Conservation (phyloP, 805 yeast species). For the Huiozyma sinensis region DNA sequence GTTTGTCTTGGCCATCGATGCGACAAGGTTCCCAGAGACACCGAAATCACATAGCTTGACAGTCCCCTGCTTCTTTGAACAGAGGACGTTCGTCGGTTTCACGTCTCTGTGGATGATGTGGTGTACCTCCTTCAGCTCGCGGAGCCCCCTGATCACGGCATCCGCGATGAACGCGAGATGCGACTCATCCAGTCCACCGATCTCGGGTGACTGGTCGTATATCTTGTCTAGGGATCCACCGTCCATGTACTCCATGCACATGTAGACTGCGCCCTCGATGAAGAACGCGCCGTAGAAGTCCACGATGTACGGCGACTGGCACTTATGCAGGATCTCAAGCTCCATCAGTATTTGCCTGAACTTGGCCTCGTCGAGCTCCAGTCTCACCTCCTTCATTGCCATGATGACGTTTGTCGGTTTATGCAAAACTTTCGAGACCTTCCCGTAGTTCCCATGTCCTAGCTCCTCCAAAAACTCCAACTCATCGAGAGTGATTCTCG, state of each 20-base stretch:
- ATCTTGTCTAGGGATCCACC: slow-evolving; percentile 88
- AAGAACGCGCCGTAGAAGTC: slow-evolving; percentile 97
- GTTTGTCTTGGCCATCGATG: slow-evolving; percentile 88
- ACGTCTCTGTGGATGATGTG: slow-evolving; percentile 94
- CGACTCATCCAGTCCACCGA: slow-evolving; percentile 63
- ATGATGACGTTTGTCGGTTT: slow-evolving; percentile 83
- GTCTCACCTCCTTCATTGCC: slow-evolving; percentile 96
- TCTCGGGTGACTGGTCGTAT: slow-evolving; percentile 40
- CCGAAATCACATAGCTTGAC: slow-evolving; percentile 94
- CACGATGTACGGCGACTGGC: slow-evolving; percentile 82
- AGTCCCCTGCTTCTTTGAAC: slow-evolving; percentile 65
- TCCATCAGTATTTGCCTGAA: slow-evolving; percentile 95
- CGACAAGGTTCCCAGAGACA: slow-evolving; percentile 88
- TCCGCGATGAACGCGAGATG: slow-evolving; percentile 72
- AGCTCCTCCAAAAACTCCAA: slow-evolving; percentile 73
- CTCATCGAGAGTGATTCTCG: slow-evolving; percentile 78
- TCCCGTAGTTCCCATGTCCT: slow-evolving; percentile 95
- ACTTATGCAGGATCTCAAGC: slow-evolving; percentile 83
- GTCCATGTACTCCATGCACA: slow-evolving; percentile 97
- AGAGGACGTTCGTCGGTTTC: slow-evolving; percentile 88
- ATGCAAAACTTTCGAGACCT: slow-evolving; percentile 86
- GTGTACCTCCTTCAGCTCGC: slow-evolving; percentile 76
- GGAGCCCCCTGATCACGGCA: slow-evolving; percentile 70
- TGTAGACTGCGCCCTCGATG: slow-evolving; percentile 94
- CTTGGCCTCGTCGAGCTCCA: slow-evolving; percentile 89